These are phyloP conservation scores for Takakia lepidozioides DNA, from an alignment of 225 moss, liverwort and hornwort genomes.

Conservation along the genomic window DNA sequence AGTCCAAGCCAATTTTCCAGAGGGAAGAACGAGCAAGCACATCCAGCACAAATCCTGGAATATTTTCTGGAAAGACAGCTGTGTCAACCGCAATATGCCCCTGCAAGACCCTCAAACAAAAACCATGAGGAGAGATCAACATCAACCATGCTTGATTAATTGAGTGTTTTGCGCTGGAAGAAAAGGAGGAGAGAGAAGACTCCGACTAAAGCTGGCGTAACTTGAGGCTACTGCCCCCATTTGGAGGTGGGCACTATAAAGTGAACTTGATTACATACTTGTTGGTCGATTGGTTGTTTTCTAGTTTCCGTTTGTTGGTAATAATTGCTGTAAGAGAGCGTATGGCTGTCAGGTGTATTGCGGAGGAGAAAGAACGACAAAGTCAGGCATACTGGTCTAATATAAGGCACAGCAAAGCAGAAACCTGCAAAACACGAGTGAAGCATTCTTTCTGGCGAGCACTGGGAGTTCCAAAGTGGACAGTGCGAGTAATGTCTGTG, in stretches of 20 bases:
- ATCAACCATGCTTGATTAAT: too few species aligned
- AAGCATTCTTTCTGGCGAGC: constrained; percentile 82
- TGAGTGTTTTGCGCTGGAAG: too few species aligned
- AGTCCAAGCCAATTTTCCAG: constrained; percentile 98
- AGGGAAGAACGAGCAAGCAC: constrained; percentile 85
- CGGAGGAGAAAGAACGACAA: neutral
- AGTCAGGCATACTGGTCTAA: neutral
- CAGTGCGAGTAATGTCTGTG: constrained; percentile 95
- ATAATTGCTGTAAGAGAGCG: too few species aligned
- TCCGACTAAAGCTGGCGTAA: too few species aligned
- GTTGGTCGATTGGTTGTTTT: too few species aligned
- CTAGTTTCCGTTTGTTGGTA: too few species aligned
- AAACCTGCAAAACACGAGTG: constrained; percentile 87
- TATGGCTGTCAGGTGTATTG: neutral
- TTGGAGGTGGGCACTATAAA: too few species aligned
- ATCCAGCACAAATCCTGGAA: constrained; percentile 94
- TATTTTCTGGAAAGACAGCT: constrained; percentile 88
- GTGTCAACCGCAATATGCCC: constrained; percentile 94
- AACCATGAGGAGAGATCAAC: too few species aligned
- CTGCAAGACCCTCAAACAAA: too few species aligned
- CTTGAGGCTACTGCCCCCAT: too few species aligned
- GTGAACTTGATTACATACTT: too few species aligned
- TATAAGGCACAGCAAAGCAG: neutral
- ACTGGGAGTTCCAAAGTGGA: constrained; percentile 86
- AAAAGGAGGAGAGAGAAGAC: too few species aligned